Evolutionary conservation across 345 rosid species (phyloP), one percentile per base, ranked within the genome.

Genomic region (Aurinia saxatilis): DNA sequence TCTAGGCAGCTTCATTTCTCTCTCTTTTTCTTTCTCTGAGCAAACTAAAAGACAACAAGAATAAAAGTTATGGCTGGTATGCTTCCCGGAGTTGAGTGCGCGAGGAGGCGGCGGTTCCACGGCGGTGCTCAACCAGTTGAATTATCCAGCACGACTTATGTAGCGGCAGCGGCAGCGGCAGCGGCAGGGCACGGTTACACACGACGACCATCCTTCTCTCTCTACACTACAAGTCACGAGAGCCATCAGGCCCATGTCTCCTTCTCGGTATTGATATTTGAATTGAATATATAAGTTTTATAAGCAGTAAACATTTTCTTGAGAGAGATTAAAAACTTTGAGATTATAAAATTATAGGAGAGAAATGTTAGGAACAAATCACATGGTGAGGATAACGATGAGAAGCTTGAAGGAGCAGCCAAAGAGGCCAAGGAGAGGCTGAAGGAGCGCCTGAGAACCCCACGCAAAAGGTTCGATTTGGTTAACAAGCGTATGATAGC

Each of bases 1-100:
- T 15, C 21, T 23, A 50, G 47, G 7, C 40, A 23, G 1, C 25
- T n/a, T 51, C 73, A 38, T 39, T 10, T 53, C 38, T 60, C 30
- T 25, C n/a, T n/a, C 50, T 12, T 18, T 47, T 7, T 63, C 50
- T 34, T 61, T 35, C 34, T 16, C 42, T 55, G 7, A 30, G 21
- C 45, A 63, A 54, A 34, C 58, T 6, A 59, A 49, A 60, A 42
- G 55, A 48, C 27, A 70, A 48, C 27, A 47, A 55, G 5, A 25
- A 60, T 1, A 15, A 0, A 37, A 63, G 39, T 58, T 30, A 88
- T 88, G 90, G 95, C 97, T 4, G 96, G 97, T 1, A 84, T 84
- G 91, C 80, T 93, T 54, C 84, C 90, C 37, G 99, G 97, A 9
- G 95, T 90, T 47, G 91, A 90, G 67, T 75, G 81, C 60, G 96